Conservation (phyloP, 495 filamentous ascomycete genomes). For the Cercophora newfieldiana region DNA sequence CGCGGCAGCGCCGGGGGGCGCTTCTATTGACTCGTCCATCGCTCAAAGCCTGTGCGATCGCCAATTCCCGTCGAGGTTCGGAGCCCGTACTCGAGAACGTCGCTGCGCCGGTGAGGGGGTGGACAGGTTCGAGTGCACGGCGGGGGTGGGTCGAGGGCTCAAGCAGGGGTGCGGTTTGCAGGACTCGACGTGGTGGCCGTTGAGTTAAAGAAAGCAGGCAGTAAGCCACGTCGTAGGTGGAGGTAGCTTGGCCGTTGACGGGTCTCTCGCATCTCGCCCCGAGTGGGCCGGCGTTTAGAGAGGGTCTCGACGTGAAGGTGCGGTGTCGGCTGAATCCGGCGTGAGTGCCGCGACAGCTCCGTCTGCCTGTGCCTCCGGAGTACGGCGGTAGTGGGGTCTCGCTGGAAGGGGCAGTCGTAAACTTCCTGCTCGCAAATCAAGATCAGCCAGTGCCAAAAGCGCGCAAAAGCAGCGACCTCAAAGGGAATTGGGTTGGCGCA, state of each 20-base stretch:
- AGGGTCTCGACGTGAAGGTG: background rate
- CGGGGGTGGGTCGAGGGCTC: background rate
- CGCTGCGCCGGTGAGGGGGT: background rate
- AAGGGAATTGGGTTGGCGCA: background rate
- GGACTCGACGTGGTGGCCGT: background rate
- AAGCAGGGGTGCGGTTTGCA: background rate
- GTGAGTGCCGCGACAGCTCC: conserved; percentile 15
- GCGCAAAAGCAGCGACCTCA: background rate
- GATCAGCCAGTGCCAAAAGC: background rate
- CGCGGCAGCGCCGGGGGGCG: conserved; percentile 20
- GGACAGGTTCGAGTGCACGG: background rate
- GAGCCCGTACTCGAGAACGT: background rate
- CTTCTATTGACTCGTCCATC: conserved; percentile 37
- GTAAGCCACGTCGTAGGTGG: background rate
- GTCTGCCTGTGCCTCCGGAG: conserved; percentile 12
- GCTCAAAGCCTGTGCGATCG: background rate
- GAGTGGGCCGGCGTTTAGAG: background rate
- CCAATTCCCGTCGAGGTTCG: background rate
- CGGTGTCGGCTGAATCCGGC: conserved; percentile 4
- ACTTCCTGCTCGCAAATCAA: background rate
- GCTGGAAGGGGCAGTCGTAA: background rate
- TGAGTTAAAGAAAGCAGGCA: background rate
- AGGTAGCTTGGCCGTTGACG: background rate
- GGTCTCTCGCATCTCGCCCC: conserved; percentile 16
- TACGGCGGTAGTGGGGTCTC: background rate